Base-by-base conservation (phyloP, 1,284 basidiomycete genomes). In the Tausonia pullulans region DNA sequence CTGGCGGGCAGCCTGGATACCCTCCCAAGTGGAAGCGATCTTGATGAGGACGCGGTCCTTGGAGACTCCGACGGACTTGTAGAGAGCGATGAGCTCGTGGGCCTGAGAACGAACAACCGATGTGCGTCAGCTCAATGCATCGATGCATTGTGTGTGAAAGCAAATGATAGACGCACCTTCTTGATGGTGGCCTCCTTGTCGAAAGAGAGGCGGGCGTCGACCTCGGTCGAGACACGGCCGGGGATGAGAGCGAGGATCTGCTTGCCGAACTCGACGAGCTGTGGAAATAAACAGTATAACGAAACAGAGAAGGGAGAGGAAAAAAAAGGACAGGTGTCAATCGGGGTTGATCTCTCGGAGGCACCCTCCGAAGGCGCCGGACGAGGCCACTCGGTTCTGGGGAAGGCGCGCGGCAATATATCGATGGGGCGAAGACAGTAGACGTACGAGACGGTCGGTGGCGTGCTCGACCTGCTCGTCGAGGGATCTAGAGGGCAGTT, bases 21-120 rank as follows among this genome's bases (percentile, higher is more conserved):
- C 96, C 79, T 98, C 95, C 90, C 91, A 99, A 61, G 94, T 96
- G 51, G 95, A 96, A 45, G 95, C 95, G 72, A 99, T 96, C 83
- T 98, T 98, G 86, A 98, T 97, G 72, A 98, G 82, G 69, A 97
- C 81, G 68, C 95, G 91, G 67, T 98, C 93, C 79, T 90, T 91
- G 76, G 84, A 81, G 79, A 98, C 84, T 69, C 95, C 95, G 68
- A 90, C 77, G 48, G 87, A 87, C 67, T 95, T 83, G 83, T 99
- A 99, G 68, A 98, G 87, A 49, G 84, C 84, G 73, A 98, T 98
- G 73, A 98, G 84, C 76, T 95, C 84, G 79, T 87, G 87, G 68
- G 92, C 93, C 87, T 89, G 75, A 40, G 60, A 44, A 45, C 45
- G 44, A 67, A 66, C 61, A 60, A 56, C 68, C 3, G 66, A 50